phyloP scores from a whole-genome alignment of 2,329 filamentous ascomycete genomes.

The Penicillium freii region DNA sequence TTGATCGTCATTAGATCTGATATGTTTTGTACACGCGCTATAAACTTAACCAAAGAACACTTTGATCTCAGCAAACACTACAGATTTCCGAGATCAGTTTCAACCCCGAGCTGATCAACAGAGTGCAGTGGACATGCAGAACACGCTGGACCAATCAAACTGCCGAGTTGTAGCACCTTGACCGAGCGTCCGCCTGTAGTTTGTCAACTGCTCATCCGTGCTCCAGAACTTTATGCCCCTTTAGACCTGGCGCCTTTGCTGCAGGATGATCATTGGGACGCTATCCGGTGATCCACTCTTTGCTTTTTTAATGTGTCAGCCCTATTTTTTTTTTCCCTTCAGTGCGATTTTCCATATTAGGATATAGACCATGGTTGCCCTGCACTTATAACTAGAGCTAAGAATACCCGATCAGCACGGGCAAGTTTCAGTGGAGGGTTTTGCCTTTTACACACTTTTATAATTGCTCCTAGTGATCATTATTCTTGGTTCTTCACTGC shows the following conservation, averaged over 20 bases:
- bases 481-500: neutral
- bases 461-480: too few relatives aligned
- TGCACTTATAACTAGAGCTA: neutral
- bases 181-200: neutral
- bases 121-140: neutral
- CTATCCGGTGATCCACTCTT: conserved; percentile 13
- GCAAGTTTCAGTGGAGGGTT: neutral
- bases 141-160: conserved; percentile 11
- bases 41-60: neutral
- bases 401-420: neutral
- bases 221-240: neutral
- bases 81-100: neutral
- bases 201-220: conserved; percentile 5
- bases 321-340: neutral
- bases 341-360: neutral
- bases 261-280: conserved; percentile 8
- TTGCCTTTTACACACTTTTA: neutral
- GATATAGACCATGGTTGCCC: neutral
- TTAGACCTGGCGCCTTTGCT: neutral
- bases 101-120: conserved; percentile 5
- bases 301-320: neutral
- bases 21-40: neutral
- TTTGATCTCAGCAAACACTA: neutral
- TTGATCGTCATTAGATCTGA: neutral
- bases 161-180: neutral